These are phyloP conservation scores for Leptoxyphium fumago DNA, from an alignment of 2,329 filamentous ascomycete species.

Conservation along the genomic window DNA sequence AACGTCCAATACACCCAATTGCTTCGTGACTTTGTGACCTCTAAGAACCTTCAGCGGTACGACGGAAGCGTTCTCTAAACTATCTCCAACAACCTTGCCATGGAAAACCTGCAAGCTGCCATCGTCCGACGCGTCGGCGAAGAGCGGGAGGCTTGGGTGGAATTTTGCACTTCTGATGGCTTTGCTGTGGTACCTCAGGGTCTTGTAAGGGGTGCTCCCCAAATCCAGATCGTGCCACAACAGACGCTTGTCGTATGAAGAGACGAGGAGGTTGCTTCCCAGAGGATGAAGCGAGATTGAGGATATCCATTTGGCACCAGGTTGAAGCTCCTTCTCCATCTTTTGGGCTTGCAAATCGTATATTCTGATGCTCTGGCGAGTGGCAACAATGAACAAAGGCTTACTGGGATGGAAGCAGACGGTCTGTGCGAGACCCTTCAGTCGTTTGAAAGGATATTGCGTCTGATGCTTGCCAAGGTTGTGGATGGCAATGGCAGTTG, in stretches of 20 bases:
- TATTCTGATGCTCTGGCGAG: conserved; percentile 79
- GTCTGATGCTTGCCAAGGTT: conserved; percentile 89
- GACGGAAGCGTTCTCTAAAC: conserved; percentile 93
- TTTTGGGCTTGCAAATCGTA: conserved; percentile 90
- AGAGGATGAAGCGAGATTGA: conserved; percentile 85
- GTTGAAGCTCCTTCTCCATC: conserved; percentile 82
- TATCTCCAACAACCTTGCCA: conserved; percentile 82
- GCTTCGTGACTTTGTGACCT: conserved; percentile 74
- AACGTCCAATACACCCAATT: conserved; percentile 80
- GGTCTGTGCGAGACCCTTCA: conserved; percentile 65
- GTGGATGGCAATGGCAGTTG: conserved; percentile 76
- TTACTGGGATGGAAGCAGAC: conserved; percentile 90
- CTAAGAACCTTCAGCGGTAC: conserved; percentile 88
- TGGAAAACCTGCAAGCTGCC: conserved; percentile 93
- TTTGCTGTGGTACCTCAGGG: conserved; percentile 82
- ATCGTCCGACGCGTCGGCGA: conserved; percentile 90
- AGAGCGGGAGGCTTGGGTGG: conserved; percentile 66
- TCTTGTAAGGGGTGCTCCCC: conserved; percentile 83
- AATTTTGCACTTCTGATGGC: conserved; percentile 82
- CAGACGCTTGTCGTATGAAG: conserved; percentile 83
- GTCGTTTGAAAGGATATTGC: conserved; percentile 77
- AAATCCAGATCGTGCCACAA: conserved; percentile 96
- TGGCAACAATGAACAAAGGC: conserved; percentile 90
- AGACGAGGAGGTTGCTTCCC: conserved; percentile 86
- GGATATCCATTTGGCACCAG: conserved; percentile 87